Evolutionary conservation across 345 rosid genomes (phyloP), one percentile per base, ranked within the genome.

Genomic region (Eucalyptus decipiens): DNA sequence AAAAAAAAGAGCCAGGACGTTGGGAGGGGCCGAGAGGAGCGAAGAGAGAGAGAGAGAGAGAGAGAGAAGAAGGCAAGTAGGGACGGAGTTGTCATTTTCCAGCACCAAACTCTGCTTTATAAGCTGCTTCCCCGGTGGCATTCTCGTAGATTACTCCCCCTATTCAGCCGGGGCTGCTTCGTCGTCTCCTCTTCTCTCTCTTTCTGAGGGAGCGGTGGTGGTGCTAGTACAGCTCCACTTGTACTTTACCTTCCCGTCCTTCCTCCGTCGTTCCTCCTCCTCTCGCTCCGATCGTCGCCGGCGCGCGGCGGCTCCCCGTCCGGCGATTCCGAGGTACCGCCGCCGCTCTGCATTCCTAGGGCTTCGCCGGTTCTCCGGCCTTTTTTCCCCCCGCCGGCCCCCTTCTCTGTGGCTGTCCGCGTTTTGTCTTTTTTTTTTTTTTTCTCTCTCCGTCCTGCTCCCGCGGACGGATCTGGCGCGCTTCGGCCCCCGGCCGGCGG

Each of bases 41-140:
- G 6, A 3, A 56, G 30, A 56, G 60, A 4, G 56, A 50, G 30
- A 9, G 62, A 8, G 24, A 7, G 58, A 52, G 24, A 52, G 56
- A 18, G 30, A 9, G 62, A 10, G 37, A n/a, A 32, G 80, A 72
- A n/a, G 76, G 49, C 26, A 69, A 56, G 89, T 85, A 34, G 83
- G 81, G 90, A 62, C 88, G 40, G 14, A 86, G 56, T 85, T 58
- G 95, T 94, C 94, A 91, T 93, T 93, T 92, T 91, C 87, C 2
- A 45, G 88, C 90, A 91, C 93, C 91, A 49, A 89, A 90, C 89
- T 3, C 86, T 56, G 52, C 90, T 88, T 88, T 93, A 92, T 85
- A 92, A 91, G 80, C 83, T 87, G 80, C 26, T 87, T 87, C 50
- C 50, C 67, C 9, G 88, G 52, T 72, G 85, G 81, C 90, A 19